Percentiles rank a stretch among this genome's conserved stretches.
Evolutionary conservation across 305 asterid genomes (phyloP).

Genomic region (Rubia balearica): DNA sequence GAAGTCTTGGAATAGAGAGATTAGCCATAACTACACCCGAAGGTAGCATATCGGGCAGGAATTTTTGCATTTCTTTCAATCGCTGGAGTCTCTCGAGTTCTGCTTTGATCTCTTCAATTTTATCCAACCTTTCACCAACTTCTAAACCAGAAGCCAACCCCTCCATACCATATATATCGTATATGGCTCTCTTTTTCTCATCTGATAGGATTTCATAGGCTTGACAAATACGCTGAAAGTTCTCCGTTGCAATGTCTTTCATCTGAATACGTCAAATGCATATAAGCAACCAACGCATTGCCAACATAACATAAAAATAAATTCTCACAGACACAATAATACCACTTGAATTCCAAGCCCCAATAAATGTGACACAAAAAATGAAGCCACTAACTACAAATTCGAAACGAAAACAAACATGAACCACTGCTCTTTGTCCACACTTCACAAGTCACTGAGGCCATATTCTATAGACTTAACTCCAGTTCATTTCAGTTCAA

Average conservation of each 20-base stretch:
- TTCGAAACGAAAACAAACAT: not conserved
- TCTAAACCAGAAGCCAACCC: conserved; percentile 88
- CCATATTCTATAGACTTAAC: not conserved
- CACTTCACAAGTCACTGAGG: not conserved
- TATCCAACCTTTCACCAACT: conserved; percentile 77
- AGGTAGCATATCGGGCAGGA: conserved; percentile 49
- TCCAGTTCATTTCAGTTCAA: not conserved
- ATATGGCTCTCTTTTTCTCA: conserved; percentile 66
- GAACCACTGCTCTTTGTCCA: not conserved
- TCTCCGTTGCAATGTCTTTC: conserved; percentile 94
- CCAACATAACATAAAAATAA: not conserved
- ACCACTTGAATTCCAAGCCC: not conserved
- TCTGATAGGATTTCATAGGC: conserved; percentile 93
- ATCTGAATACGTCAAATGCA: conserved; percentile 39
- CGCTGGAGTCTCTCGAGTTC: conserved; percentile 83
- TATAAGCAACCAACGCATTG: not conserved
- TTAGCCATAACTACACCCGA: conserved; percentile 75
- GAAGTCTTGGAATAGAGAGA: conserved; percentile 68
- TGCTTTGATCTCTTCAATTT: conserved; percentile 82
- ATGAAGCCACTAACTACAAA: not conserved
- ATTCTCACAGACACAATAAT: not conserved
- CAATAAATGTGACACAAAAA: not conserved
- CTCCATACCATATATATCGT: conserved; percentile 97
- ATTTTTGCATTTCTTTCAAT: conserved; percentile 62
- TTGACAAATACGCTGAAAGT: conserved; percentile 92